A percentile compares a stretch with the other conserved stretches of the same genome.
Conservation (phyloP, 164 flowering plant genomes). For the Vitis riparia region DNA sequence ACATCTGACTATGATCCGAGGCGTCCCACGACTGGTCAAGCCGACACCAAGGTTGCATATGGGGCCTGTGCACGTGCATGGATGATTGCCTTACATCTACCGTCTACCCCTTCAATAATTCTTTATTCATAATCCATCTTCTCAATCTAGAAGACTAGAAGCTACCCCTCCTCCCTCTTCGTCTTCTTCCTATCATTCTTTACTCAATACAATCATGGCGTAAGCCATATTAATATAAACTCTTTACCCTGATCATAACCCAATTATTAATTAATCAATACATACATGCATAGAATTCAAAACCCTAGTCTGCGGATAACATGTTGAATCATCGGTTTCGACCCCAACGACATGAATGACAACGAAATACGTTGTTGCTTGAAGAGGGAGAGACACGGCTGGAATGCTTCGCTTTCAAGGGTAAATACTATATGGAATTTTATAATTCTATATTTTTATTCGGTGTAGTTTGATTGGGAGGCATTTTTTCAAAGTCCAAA, state of each 20-base stretch:
- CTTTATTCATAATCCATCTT: neutral
- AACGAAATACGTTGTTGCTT: conserved; percentile 20
- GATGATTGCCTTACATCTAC: conserved; percentile 25
- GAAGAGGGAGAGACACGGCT: conserved; percentile 28
- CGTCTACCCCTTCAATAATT: conserved; percentile 1
- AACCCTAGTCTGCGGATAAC: neutral
- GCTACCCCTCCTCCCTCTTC: neutral
- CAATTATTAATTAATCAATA: too few relatives aligned
- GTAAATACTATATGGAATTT: neutral
- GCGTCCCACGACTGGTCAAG: conserved; percentile 37
- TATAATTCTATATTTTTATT: neutral
- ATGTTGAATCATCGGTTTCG: conserved; percentile 21
- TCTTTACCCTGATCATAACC: too few relatives aligned
- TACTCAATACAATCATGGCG: too few relatives aligned
- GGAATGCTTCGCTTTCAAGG: conserved; percentile 24
- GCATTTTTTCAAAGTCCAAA: conserved; percentile 52
- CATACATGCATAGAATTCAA: too few relatives aligned
- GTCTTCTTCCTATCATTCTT: too few relatives aligned
- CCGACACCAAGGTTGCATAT: conserved; percentile 45
- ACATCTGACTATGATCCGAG: neutral
- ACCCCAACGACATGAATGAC: conserved; percentile 6
- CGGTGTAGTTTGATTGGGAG: conserved; percentile 48
- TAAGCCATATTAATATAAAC: too few relatives aligned
- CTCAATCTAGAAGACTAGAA: conserved; percentile 11
- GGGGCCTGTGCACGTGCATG: conserved; percentile 52